Evolutionary conservation across 2,329 filamentous ascomycete species (phyloP), one percentile per base, ranked within the genome.

Genomic region (Alternaria tenuissima): DNA sequence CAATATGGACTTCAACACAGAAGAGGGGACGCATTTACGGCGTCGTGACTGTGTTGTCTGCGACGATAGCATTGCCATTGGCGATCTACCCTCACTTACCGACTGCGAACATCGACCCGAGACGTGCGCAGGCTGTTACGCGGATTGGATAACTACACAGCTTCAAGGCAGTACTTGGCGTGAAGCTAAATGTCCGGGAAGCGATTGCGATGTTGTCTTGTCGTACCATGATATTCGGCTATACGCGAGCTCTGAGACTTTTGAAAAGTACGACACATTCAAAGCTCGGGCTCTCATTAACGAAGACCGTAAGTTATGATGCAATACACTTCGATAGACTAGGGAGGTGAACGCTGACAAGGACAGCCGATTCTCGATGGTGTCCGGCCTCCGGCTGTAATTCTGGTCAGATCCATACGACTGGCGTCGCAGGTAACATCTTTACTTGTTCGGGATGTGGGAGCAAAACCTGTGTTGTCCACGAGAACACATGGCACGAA

Each of bases 361-460:
- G 28, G 14, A 12, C 30, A 63, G 63, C 80, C 0, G 81, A 83
- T 52, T 88, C 87, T 68, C 73, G 82, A n/a, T 87, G 84, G 82
- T 89, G 87, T 64, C 80, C 85, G 5, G 64, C 63, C 1, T 6
- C 32, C 11, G 14, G 32, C 6, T 89, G 87, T 65, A 76, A 73
- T 4, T 82, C 79, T 2, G 85, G 86, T 0, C 86, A 88, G 59
- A 78, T 86, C 11, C 85, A 88, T 51, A 82, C 86, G 30, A 77
- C 71, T 4, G 81, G 81, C 16, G 61, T 67, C 3, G 74, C 74
- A 3, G 79, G 82, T 9, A 82, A 85, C 3, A 84, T 84, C 18
- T 81, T 82, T 69, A 69, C 67, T 8, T 82, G 81, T 48, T 66
- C 58, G 3, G 62, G 59, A 3, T 82, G 81, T 63, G 66, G 71